Conservation (phyloP, 208 protist species). For the Trypanosomatidae sp. region DNA sequence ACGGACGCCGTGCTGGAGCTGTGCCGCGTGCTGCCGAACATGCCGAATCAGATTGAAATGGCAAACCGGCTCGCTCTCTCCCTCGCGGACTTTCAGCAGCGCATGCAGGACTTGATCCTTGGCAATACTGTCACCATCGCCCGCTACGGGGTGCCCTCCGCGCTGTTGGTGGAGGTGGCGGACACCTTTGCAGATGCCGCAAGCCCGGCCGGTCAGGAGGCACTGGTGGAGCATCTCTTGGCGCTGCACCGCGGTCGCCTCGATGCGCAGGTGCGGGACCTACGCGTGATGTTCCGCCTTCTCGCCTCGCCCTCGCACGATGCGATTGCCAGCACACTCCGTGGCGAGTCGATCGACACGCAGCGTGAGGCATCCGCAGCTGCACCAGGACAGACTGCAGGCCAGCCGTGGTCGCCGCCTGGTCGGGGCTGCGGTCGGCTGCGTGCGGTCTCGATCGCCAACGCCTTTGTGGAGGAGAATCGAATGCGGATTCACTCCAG, state of each 20-base stretch:
- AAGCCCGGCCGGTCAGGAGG: slow-evolving; percentile 23
- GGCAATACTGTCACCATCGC: slow-evolving; percentile 30
- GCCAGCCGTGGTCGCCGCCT: slow-evolving; percentile 47
- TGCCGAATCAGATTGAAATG: slow-evolving; percentile 51
- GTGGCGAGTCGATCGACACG: slow-evolving; percentile 6
- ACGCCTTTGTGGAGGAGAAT: slow-evolving; percentile 89
- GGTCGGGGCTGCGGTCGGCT: slow-evolving; percentile 33
- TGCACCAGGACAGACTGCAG: too few species aligned
- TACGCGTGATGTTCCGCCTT: slow-evolving; percentile 55
- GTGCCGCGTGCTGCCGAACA: slow-evolving; percentile 30
- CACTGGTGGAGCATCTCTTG: slow-evolving; percentile 28
- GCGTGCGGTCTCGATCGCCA: slow-evolving; percentile 67
- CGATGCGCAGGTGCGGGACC: slow-evolving; percentile 29
- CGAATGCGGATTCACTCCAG: slow-evolving; percentile 47
- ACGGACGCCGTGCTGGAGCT: slow-evolving; percentile 65
- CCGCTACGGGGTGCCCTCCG: slow-evolving; percentile 19
- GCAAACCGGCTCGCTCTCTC: slow-evolving; percentile 61
- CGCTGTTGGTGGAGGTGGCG: slow-evolving; percentile 28
- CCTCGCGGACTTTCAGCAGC: slow-evolving; percentile 56
- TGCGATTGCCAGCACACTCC: slow-evolving; percentile 31
- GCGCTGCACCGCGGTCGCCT: slow-evolving; percentile 36
- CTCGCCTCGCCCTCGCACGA: slow-evolving; percentile 52
- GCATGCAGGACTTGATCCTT: slow-evolving; percentile 53
- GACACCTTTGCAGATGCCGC: slow-evolving; percentile 34
- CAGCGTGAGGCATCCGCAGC: too few species aligned